Evolutionary conservation across 768 basidiomycete genomes (phyloP).

Genomic region (Zangia roseola): DNA sequence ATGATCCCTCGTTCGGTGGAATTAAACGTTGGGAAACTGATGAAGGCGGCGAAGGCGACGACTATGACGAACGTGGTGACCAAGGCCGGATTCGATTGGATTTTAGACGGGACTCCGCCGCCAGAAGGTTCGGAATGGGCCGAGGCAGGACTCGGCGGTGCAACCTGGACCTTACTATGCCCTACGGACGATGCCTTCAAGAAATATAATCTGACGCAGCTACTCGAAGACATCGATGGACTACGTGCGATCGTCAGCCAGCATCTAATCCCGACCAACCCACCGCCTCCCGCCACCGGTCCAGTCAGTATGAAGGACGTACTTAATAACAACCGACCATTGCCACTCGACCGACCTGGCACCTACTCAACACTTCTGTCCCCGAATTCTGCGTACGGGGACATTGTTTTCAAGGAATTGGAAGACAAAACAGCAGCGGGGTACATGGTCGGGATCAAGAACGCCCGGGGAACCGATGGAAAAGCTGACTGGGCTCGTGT

Average conservation of each 20-base stretch:
- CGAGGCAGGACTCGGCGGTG: slow-evolving; percentile 43
- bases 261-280: slow-evolving; percentile 63
- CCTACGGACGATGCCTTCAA: slow-evolving; percentile 94
- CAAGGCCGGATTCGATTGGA: slow-evolving; percentile 88
- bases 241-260: slow-evolving; percentile 68
- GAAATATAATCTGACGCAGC: slow-evolving; percentile 71
- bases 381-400: slow-evolving; percentile 64
- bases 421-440: slow-evolving; percentile 40
- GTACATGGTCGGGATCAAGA: slow-evolving; percentile 71
- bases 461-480: slow-evolving; percentile 64
- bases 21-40: slow-evolving; percentile 85
- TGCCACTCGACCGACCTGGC: slow-evolving; percentile 66
- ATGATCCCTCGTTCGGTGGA: slow-evolving; percentile 86
- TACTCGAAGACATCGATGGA: slow-evolving; percentile 55
- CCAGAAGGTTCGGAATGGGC: slow-evolving; percentile 71
- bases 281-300: slow-evolving; percentile 19
- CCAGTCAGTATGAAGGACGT: slow-evolving; percentile 31
- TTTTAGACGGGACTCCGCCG: slow-evolving; percentile 80
- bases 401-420: slow-evolving; percentile 71
- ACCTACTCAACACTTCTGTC: slow-evolving; percentile 82
- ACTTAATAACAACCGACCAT: slow-evolving; percentile 68
- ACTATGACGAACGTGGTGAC: slow-evolving; percentile 85
- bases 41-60: slow-evolving; percentile 82
- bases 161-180: slow-evolving; percentile 86
- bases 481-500: slow-evolving; percentile 64